Conservation (phyloP, 2,329 filamentous ascomycete genomes). For the Parascedosporium putredinis region DNA sequence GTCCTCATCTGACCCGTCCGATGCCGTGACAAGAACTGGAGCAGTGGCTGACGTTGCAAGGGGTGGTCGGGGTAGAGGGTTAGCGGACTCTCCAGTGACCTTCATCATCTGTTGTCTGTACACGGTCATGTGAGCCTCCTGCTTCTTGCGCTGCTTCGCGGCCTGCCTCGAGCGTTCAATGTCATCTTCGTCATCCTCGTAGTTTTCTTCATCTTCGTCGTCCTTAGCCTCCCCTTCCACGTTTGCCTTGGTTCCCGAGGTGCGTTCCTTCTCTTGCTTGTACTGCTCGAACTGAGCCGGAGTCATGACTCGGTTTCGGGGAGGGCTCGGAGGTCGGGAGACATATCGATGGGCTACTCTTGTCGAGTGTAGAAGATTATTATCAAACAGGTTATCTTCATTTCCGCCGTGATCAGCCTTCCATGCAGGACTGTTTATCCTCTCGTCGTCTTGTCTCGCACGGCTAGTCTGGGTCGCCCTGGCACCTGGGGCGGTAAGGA, state of each 20-base stretch:
- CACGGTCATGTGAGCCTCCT: conserved; percentile 81
- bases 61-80: conserved; percentile 18
- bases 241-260: conserved; percentile 29
- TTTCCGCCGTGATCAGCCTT: conserved; percentile 23
- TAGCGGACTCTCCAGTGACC: conserved; percentile 64
- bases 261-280: conserved; percentile 61
- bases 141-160: conserved; percentile 70
- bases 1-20: conserved; percentile 63
- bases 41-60: conserved; percentile 15
- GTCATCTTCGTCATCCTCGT: conserved; percentile 71
- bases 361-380: conserved; percentile 27
- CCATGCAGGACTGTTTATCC: conserved; percentile 20
- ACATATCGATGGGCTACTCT: conserved; percentile 25
- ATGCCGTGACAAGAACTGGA: conserved; percentile 24
- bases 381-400: conserved; percentile 48
- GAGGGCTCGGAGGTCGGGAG: conserved; percentile 25
- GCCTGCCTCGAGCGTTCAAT: conserved; percentile 62
- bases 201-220: conserved; percentile 52
- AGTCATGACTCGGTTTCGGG: conserved; percentile 75
- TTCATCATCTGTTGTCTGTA: conserved; percentile 97
- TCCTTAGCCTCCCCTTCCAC: conserved; percentile 39
- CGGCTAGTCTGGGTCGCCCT: conserved; percentile 12
- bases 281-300: conserved; percentile 79
- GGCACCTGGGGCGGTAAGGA: conserved; percentile 21
- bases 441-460: conserved; percentile 32